Evolutionary conservation across 1,139 yeast genomes (phyloP), one percentile per base, ranked within the genome.

Genomic region (Pichia sp.): DNA sequence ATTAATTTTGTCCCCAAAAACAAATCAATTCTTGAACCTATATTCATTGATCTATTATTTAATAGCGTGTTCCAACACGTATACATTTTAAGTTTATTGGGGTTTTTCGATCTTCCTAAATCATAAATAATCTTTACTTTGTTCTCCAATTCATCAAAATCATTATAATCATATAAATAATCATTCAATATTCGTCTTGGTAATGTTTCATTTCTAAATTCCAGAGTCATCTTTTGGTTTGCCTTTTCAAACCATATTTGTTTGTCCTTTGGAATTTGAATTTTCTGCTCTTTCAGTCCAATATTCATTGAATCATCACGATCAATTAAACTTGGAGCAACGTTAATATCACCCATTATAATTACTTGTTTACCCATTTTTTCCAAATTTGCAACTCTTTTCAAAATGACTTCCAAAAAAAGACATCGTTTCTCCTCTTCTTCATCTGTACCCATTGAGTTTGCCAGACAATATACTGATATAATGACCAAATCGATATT

Each of bases 1-100:
- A 81, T 49, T 0, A 47, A 50, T 11, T 63, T 51, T 2, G 81
- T 66, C 0, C 73, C 61, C 4, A 87, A 60, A 8, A 91, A 78
- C 49, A 82, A 72, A 59, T 91, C 98, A 26, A 91, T 82, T 38
- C 98, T 68, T 2, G 96, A 82, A 0, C 98, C 97, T 60, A 72
- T 83, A 57, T 91, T 91, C 2, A 80, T 69, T 3, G 89, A 88
- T 27, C 98, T 65, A n/a, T 86, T 74, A 48, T 82, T 82, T 33
- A 76, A 74, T 50, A 80, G 61, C 2, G 91, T 82, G 57, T 88
- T 89, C 98, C 98, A 91, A 38, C 91, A 94, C 0, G 97, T 89
- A 55, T 84, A 91, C 76, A 88, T 69, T 22, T 74, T 77, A 57
- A 73, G 60, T 41, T 79, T 65, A 21, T 78, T 63, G 1, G 82